Conservation (phyloP, 208 protist species). For the Vickermania ingenoplastis region DNA sequence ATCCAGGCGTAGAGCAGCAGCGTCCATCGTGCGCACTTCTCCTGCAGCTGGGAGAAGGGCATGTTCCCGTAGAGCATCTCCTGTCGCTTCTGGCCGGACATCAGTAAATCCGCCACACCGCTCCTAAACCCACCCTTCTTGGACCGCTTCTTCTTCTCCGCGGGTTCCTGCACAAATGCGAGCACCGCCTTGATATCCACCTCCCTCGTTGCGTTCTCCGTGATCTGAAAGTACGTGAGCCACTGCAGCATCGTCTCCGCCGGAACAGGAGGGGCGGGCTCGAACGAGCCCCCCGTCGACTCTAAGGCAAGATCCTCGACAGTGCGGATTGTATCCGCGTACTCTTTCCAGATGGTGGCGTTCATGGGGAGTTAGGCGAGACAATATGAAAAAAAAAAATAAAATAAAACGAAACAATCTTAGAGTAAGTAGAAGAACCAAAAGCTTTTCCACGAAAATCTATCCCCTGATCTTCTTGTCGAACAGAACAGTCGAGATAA, state of each 20-base stretch:
- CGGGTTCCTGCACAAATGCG: neutral
- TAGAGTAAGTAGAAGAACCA: no score
- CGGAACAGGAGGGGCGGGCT: neutral
- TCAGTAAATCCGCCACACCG: neutral
- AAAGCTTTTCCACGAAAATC: no score
- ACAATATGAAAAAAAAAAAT: constrained; percentile 2
- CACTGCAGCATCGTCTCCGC: neutral
- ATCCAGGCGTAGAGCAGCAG: neutral
- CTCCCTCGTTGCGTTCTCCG: neutral
- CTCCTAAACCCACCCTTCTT: neutral
- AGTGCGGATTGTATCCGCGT: neutral
- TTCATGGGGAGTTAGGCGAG: neutral
- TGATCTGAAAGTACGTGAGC: neutral
- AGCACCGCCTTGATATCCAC: neutral
- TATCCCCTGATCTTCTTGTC: no score
- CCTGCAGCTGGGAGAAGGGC: neutral
- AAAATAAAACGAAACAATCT: no score
- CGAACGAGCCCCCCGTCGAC: neutral
- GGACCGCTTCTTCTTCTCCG: neutral
- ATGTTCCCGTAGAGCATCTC: neutral
- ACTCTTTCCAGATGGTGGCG: neutral
- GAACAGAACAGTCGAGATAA: constrained; percentile 4
- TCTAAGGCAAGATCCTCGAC: neutral
- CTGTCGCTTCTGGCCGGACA: neutral
- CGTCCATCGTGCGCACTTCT: neutral